phyloP scores from a whole-genome alignment of 2,329 filamentous ascomycete genomes.

The Bipolaris bicolor region DNA sequence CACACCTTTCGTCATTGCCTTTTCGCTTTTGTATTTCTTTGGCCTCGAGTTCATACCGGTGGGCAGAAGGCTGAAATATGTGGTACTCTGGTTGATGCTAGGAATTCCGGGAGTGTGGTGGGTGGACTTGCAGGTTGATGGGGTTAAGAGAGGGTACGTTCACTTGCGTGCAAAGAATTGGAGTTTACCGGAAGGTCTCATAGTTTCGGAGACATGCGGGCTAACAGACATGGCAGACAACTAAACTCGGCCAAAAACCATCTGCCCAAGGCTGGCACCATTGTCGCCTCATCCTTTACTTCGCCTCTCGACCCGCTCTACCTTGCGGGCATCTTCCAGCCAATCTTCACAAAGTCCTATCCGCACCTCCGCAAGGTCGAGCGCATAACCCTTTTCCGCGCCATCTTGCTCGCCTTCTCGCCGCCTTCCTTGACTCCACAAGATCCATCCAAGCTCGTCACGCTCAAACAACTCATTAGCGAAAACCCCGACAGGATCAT shows the following conservation, averaged over 20 bases:
- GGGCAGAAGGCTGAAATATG: slow-evolving; percentile 74
- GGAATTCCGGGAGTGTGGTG: slow-evolving; percentile 94
- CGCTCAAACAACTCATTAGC: slow-evolving; percentile 60
- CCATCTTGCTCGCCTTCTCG: slow-evolving; percentile 75
- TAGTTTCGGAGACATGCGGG: background rate
- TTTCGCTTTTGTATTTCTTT: slow-evolving; percentile 74
- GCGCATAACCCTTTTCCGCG: slow-evolving; percentile 75
- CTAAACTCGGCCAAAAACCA: slow-evolving; percentile 54
- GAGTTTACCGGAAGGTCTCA: background rate
- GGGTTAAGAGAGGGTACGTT: slow-evolving; percentile 83
- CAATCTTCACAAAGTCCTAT: slow-evolving; percentile 88
- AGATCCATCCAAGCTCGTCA: slow-evolving; percentile 41
- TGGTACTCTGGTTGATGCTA: slow-evolving; percentile 84
- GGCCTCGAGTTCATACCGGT: slow-evolving; percentile 83
- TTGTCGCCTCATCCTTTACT: slow-evolving; percentile 91
- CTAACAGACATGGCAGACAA: slow-evolving; percentile 22
- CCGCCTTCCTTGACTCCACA: slow-evolving; percentile 54
- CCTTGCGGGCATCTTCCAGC: slow-evolving; percentile 93
- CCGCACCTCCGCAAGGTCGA: slow-evolving; percentile 75
- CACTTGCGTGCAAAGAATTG: background rate
- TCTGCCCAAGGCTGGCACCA: slow-evolving; percentile 76
- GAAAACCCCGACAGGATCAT: slow-evolving; percentile 76
- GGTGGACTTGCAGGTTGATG: slow-evolving; percentile 97
- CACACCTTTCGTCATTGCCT: slow-evolving; percentile 75
- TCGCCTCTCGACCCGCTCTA: slow-evolving; percentile 93